Evolutionary conservation across 805 yeast genomes (phyloP).

Genomic region (Kuraishia hungarica): DNA sequence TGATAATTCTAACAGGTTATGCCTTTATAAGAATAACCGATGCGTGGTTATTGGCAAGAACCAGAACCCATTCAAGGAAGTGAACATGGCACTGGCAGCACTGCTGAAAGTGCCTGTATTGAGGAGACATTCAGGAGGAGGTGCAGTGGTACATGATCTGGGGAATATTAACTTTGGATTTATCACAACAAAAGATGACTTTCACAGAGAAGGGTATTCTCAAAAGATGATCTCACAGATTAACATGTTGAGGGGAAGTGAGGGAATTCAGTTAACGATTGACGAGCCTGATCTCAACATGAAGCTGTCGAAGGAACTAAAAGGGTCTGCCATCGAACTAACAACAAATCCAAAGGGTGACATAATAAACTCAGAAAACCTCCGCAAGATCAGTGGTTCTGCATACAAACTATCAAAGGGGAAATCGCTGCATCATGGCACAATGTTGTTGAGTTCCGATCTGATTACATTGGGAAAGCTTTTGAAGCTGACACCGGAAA

Average conservation of each 20-base stretch:
- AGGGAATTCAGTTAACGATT: slow-evolving; percentile 4
- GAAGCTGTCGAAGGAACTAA: slow-evolving; percentile 8
- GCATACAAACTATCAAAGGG: slow-evolving; percentile 83
- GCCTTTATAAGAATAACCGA: slow-evolving; percentile 70
- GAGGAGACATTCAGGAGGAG: slow-evolving; percentile 88
- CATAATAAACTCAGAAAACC: slow-evolving; percentile 39
- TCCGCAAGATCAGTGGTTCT: slow-evolving; percentile 77
- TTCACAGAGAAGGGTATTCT: slow-evolving; percentile 51
- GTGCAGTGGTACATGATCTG: slow-evolving; percentile 89
- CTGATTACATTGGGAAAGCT: slow-evolving; percentile 52
- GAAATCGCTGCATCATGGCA: slow-evolving; percentile 89
- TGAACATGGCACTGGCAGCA: slow-evolving; percentile 49
- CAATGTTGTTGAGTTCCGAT: slow-evolving; percentile 73
- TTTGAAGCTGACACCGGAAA: slow-evolving; percentile 26
- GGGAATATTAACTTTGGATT: slow-evolving; percentile 86
- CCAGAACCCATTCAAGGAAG: slow-evolving; percentile 91
- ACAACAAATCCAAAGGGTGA: slow-evolving; percentile 74
- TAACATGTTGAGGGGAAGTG: slow-evolving; percentile 11
- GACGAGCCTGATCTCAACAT: not conserved
- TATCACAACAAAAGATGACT: slow-evolving; percentile 53
- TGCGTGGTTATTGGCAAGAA: slow-evolving; percentile 95
- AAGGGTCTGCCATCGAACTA: slow-evolving; percentile 16
- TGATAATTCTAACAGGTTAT: slow-evolving; percentile 38
- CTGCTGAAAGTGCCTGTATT: slow-evolving; percentile 52
- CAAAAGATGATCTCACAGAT: slow-evolving; percentile 33